A percentile compares a stretch with the other conserved stretches of the same genome.
These are phyloP conservation scores for Pleurotus giganteus DNA, from an alignment of 768 basidiomycete species.

Conservation along the genomic window DNA sequence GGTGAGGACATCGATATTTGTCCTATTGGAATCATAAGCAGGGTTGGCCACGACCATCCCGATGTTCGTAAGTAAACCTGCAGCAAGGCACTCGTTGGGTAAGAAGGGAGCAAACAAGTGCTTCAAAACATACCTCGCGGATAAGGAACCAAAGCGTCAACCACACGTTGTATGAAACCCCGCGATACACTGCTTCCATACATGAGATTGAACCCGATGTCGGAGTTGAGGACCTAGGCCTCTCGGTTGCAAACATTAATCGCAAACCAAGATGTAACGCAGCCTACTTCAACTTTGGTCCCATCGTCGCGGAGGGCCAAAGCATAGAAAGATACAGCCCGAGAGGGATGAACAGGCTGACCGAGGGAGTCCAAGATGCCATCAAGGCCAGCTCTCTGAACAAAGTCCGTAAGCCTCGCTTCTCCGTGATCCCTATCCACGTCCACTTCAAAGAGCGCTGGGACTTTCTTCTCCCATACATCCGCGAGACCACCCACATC, in stretches of 20 bases:
- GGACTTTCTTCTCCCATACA: slow-evolving; percentile 35
- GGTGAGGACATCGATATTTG: slow-evolving; percentile 34
- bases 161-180: slow-evolving; percentile 31
- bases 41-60: slow-evolving; percentile 48
- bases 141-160: slow-evolving; percentile 40
- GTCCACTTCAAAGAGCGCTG: slow-evolving; percentile 33
- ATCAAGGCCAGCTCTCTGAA: slow-evolving; percentile 31
- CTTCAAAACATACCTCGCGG: slow-evolving; percentile 30
- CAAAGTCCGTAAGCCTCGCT: slow-evolving; percentile 31
- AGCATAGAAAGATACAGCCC: slow-evolving; percentile 38
- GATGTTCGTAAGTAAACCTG: slow-evolving; percentile 41
- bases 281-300: slow-evolving; percentile 33
- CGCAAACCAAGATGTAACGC: too few species aligned
- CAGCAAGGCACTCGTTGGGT: background rate
- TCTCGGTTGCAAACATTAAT: too few species aligned
- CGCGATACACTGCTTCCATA: slow-evolving; percentile 37
- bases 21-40: slow-evolving; percentile 40
- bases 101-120: background rate
- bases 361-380: slow-evolving; percentile 21
- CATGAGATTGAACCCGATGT: slow-evolving; percentile 38
- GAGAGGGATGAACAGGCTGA: too few species aligned
- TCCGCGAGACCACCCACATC: slow-evolving; percentile 22
- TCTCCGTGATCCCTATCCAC: slow-evolving; percentile 27
- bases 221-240: slow-evolving; percentile 37
- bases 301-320: slow-evolving; percentile 37